A percentile compares a stretch with the other conserved stretches of the same genome.
Evolutionary conservation across 257 asterid genomes (phyloP).

Genomic region (Solanum dulcamara): DNA sequence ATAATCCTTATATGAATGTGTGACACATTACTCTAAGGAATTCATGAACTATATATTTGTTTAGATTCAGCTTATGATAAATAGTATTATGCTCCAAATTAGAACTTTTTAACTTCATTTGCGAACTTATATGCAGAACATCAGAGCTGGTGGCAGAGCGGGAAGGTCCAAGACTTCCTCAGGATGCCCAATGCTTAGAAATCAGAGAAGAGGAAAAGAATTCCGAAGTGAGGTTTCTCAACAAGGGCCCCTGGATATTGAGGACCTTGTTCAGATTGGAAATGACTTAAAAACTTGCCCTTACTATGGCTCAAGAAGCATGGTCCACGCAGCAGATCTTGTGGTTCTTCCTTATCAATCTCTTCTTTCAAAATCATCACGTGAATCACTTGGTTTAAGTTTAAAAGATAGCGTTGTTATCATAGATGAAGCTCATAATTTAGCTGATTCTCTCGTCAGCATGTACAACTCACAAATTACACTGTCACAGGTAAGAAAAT

Average conservation of each 20-base stretch:
- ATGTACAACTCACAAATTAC: constrained; percentile 80
- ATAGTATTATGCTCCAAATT: not conserved
- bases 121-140: constrained; percentile 36
- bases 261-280: constrained; percentile 84
- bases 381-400: constrained; percentile 81
- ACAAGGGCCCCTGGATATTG: constrained; percentile 78
- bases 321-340: constrained; percentile 77
- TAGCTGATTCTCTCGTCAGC: constrained; percentile 86
- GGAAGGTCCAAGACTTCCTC: constrained; percentile 37
- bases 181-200: constrained; percentile 80
- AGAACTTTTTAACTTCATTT: constrained; percentile 11
- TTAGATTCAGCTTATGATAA: not conserved
- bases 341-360: constrained; percentile 96
- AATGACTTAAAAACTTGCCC: constrained; percentile 73
- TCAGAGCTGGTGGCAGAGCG: constrained; percentile 46
- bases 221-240: constrained; percentile 42
- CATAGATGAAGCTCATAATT: constrained; percentile 97
- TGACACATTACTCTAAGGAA: not conserved
- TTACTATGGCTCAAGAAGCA: constrained; percentile 85
- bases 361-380: constrained; percentile 87
- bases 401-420: constrained; percentile 62
- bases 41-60: not conserved
- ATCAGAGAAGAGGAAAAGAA: constrained; percentile 44
- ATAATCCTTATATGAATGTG: not conserved
- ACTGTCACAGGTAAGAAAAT: constrained; percentile 51